Evolutionary conservation across 139 green algal genomes (phyloP).

Genomic region (Chlamydomonas applanata): DNA sequence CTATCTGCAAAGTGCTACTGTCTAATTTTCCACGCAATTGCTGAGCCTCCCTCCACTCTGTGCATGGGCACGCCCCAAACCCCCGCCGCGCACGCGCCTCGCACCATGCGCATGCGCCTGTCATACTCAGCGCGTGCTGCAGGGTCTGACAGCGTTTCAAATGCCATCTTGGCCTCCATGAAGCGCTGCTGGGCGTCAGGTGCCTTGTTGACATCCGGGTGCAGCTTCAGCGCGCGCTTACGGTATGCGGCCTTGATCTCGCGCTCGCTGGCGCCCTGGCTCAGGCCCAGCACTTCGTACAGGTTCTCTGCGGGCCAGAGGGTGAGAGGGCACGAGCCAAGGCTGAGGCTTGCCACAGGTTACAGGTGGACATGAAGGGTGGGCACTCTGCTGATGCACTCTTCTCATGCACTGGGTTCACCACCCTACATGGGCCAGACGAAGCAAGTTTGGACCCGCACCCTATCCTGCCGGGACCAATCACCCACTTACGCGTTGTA

Average conservation of each 20-base stretch:
- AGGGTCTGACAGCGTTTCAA: slow-evolving; percentile 63
- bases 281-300: slow-evolving; percentile 75
- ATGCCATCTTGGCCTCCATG: slow-evolving; percentile 78
- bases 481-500: too few species aligned
- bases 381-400: too few species aligned
- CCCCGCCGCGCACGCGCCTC: background rate
- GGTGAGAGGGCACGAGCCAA: too few species aligned
- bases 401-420: too few species aligned
- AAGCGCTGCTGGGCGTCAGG: slow-evolving; percentile 69
- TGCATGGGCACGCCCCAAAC: too few species aligned
- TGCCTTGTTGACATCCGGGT: slow-evolving; percentile 55
- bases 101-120: slow-evolving; percentile 33
- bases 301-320: slow-evolving; percentile 34
- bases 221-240: slow-evolving; percentile 81
- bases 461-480: too few species aligned
- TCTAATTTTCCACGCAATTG: background rate
- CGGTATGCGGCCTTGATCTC: slow-evolving; percentile 81
- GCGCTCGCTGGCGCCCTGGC: slow-evolving; percentile 37
- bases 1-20: background rate
- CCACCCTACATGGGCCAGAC: too few species aligned
- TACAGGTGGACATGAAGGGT: too few species aligned
- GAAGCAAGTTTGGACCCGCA: too few species aligned
- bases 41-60: too few species aligned
- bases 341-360: too few species aligned
- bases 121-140: slow-evolving; percentile 47